Evolutionary conservation across 2,329 filamentous ascomycete species (phyloP), one percentile per base, ranked within the genome.

Genomic region (Epichloe scottii): DNA sequence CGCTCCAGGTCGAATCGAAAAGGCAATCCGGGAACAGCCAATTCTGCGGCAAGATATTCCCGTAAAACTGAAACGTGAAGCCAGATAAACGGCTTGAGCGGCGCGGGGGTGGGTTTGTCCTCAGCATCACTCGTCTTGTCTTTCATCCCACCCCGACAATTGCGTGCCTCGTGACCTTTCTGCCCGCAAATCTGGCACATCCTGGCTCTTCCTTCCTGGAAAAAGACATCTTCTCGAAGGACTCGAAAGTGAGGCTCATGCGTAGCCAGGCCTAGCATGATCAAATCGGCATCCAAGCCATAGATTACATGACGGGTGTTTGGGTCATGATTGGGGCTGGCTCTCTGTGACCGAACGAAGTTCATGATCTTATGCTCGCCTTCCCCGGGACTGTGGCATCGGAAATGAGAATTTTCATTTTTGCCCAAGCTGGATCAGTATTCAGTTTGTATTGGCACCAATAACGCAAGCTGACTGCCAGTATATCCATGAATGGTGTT

Each of bases 301-400:
- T 98, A 98, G 55, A 98, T 96, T 61, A 98, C 94, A 70, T 98
- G 93, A 54, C 87, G 86, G 21, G 93, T 97, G 66, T 98, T 97
- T 23, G 93, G 93, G 62, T 98, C 85, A 67, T 98, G 89, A 57
- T 94, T 85, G 5, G 90, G 85, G 49, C 88, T 93, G 47, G 86
- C 81, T 61, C 93, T 83, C 68, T 98, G 94, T 38, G 91, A 95
- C 61, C 93, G 84, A 58, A 98, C 81, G 66, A 97, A 98, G 59
- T 93, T 84, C 93, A 98, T 98, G 63, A 98, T 97, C 70, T 98
- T 98, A 69, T 98, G 93, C 71, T 98, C 93, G 65, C 93, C 93
- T 71, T 98, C 93, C 64, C 93, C 93, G 50, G 93, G 39, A 98
- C 90, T 40, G 91, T 96, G 50, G 93, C 91, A 73, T 98, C 93